Base-by-base conservation (phyloP, 495 filamentous ascomycete species). In the Echria macrotheca region DNA sequence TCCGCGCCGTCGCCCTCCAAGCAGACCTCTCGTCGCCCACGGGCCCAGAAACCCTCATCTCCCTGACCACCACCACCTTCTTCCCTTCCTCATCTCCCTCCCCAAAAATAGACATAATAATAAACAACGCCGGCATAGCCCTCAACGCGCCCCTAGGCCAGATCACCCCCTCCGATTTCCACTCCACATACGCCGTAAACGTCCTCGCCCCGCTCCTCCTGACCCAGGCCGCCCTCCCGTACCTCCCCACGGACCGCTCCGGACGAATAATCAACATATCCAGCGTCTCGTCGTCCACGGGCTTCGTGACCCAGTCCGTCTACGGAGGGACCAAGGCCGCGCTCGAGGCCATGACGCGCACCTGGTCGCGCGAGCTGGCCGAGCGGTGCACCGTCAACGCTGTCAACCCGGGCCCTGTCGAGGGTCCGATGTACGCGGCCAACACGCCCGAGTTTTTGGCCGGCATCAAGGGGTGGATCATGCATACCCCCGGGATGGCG, bases 241-340 rank as follows among this genome's bases (percentile, higher is more conserved):
- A 80, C 66, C 80, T 95, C 1, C 89, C 89, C 0, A 64, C 56
- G 17, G 83, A 90, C 68, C 80, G 87, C 19, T 79, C 77, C 18
- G 89, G 88, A 10, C 82, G 89, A 47, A 83, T 95, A 58, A 55
- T 96, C 48, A 94, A 89, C 64, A 61, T 94, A 53, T 86, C 81
- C 11, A 82, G 76, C 49, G 82, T 95, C 6, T 77, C 82, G 4
- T 77, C 85, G 1, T 75, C 74, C 3, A 63, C 83, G 9, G 89
- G 90, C 0, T 88, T 87, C 66, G 60, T 71, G 2, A 77, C 73
- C 5, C 86, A 93, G 65, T 77, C 77, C 5, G 80, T 95, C 25
- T 96, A 95, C 60, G 87, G 86, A 31, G 89, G 89, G 3, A 91
- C 84, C 54, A 96, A 96, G 66, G 89, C 86, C 0, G 90, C 91